These are phyloP conservation scores for Plectosphaerella sp. DNA, from an alignment of 2,329 filamentous ascomycete genomes.

Conservation along the genomic window DNA sequence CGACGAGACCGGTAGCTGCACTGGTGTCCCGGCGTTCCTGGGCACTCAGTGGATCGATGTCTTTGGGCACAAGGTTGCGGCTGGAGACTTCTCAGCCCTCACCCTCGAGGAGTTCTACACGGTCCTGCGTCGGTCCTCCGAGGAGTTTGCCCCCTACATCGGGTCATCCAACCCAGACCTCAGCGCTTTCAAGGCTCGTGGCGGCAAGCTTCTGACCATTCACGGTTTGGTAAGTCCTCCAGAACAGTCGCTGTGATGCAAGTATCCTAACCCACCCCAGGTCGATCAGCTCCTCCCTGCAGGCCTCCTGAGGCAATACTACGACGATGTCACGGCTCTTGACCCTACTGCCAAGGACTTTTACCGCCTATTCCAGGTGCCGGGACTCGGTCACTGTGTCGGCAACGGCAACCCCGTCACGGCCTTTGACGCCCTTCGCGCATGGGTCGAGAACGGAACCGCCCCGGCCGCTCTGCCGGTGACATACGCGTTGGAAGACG, in stretches of 20 bases:
- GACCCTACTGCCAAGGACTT: slow-evolving; percentile 18
- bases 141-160: slow-evolving; percentile 16
- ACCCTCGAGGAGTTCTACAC: neutral
- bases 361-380: slow-evolving; percentile 25
- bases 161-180: slow-evolving; percentile 23
- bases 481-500: neutral
- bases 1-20: neutral
- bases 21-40: neutral
- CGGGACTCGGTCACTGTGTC: slow-evolving; percentile 25
- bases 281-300: slow-evolving; percentile 13
- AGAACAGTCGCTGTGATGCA: neutral
- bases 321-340: slow-evolving; percentile 14
- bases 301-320: slow-evolving; percentile 18
- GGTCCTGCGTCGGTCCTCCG: neutral
- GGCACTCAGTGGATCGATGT: neutral
- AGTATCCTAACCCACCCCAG: neutral
- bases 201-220: slow-evolving; percentile 26
- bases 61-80: slow-evolving; percentile 1
- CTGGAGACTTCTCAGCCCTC: neutral
- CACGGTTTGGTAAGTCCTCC: neutral
- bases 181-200: slow-evolving; percentile 20
- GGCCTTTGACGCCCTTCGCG: slow-evolving; percentile 17
- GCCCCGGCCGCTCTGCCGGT: slow-evolving; percentile 14
- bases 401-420: slow-evolving; percentile 20
- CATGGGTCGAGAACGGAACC: slow-evolving; percentile 25